Evolutionary conservation across 2,329 filamentous ascomycete genomes (phyloP), one percentile per base, ranked within the genome.

Genomic region (Coleophoma eucalyptorum): DNA sequence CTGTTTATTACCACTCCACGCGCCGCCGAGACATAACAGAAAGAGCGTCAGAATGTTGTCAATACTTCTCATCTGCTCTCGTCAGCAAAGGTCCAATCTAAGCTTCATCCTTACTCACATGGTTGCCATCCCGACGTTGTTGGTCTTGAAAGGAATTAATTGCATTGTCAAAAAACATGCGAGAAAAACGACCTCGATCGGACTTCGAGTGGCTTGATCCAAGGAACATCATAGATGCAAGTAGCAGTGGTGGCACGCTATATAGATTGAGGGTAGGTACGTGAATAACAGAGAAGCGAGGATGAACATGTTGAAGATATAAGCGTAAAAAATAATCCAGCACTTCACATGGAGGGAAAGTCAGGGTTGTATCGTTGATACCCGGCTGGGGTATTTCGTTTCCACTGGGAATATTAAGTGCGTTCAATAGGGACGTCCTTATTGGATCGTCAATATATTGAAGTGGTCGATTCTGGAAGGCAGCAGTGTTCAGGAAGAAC

Each of bases 161-260:
- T 2, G 56, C 53, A 50, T 61, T 57, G 44, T 64, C 59, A 51
- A 62, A 56, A 43, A 63, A 63, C 2, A 61, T 21, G 12, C 60
- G 53, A 12, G 56, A 58, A 45, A 64, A 64, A 2, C 61, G 49
- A 12, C 61, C 60, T 26, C 58, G 54, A 50, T 64, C 62, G 7
- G 46, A 47, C 11, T 48, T 52, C 1, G 62, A 62, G 52, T 64
- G 59, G 45, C 58, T 59, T 12, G 61, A 62, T 3, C 62, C 62
- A 7, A 64, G 53, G 41, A 64, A 62, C 60, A 63, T 63, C 61
- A 64, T 64, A 3, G 58, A 54, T 2, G 60, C 45, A 5, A 64
- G 46, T 16, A 64, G 49, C 3, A 62, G 46, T 33, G 60, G 60
- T 38, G 57, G 53, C 21, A 52, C 50, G 16, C 47, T 53, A 35